Evolutionary conservation across 345 rosid genomes (phyloP), one percentile per base, ranked within the genome.

Genomic region (Litchi chinensis): DNA sequence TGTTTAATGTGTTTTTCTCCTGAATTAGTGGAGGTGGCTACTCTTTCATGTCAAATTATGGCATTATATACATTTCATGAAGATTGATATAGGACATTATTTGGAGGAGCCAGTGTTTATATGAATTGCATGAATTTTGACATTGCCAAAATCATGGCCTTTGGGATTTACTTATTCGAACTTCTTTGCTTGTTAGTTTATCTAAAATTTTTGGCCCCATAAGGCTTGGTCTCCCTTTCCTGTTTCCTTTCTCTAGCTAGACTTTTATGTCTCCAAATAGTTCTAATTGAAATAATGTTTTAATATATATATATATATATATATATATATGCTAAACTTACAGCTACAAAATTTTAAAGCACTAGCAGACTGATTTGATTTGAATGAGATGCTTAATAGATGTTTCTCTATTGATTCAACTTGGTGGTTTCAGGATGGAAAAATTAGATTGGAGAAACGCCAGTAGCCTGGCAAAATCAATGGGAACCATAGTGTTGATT

Each of bases 401-500:
- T 48, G 37, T 60, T 16, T 24, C 39, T 65, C 68, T 57, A 66
- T 37, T 69, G 79, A 11, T 76, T 41, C 68, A 52, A 22, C 12
- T 65, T 59, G 26, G 68, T 73, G 68, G n/a, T 73, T 75, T 71
- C 79, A 87, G 91, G 80, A 82, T 89, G 89, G 91, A 87, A 24
- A 82, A 73, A 59, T n/a, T 85, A 63, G 77, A 85, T 13, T 71
- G 77, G 83, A 84, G 81, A 79, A 84, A 78, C 62, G 39, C 75
- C 69, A 84, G 82, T 65, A 81, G 82, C 76, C 43, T 76, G 40
- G 89, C 89, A 26, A 89, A 87, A 75, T 71, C 78, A 57, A 1
- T 70, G 28, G 88, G 91, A 73, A 82, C 90, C 28, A n/a, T 85
- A 8, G 85, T 85, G 44, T 86, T 87, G 18, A 79, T 89, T 83